These are phyloP conservation scores for Jackrogersella multiformis DNA, from an alignment of 495 filamentous ascomycete species.

Conservation along the genomic window DNA sequence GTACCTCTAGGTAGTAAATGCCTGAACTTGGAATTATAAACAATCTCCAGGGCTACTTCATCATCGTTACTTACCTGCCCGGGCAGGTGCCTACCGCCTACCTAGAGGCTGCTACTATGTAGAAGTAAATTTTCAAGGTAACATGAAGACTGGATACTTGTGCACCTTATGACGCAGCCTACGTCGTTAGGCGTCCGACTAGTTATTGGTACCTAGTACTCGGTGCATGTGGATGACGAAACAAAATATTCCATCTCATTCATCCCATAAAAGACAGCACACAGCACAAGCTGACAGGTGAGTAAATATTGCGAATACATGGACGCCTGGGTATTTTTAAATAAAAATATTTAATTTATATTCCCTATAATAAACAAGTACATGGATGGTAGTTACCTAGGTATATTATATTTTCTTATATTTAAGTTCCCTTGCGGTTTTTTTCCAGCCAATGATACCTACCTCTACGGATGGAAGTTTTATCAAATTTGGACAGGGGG, in stretches of 20 bases:
- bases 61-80: too few species aligned
- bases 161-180: conserved; percentile 37
- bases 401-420: too few species aligned
- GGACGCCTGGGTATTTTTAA: too few species aligned
- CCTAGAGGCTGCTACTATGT: too few species aligned
- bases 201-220: conserved; percentile 20
- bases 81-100: too few species aligned
- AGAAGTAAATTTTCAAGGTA: too few species aligned
- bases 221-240: conserved; percentile 26
- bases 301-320: neutral
- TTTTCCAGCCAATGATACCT: too few species aligned
- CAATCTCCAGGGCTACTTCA: neutral
- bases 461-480: neutral
- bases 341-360: neutral
- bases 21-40: too few species aligned
- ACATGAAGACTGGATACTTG: conserved; percentile 29
- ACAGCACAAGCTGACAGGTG: too few species aligned
- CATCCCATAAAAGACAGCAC: neutral
- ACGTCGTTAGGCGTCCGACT: conserved; percentile 12
- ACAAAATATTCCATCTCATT: conserved; percentile 7
- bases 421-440: too few species aligned
- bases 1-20: too few species aligned
- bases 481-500: conserved; percentile 17
- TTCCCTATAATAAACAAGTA: neutral
- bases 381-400: too few species aligned